Base-by-base conservation (phyloP, 257 asterid species). In the Plectranthus barbatus region DNA sequence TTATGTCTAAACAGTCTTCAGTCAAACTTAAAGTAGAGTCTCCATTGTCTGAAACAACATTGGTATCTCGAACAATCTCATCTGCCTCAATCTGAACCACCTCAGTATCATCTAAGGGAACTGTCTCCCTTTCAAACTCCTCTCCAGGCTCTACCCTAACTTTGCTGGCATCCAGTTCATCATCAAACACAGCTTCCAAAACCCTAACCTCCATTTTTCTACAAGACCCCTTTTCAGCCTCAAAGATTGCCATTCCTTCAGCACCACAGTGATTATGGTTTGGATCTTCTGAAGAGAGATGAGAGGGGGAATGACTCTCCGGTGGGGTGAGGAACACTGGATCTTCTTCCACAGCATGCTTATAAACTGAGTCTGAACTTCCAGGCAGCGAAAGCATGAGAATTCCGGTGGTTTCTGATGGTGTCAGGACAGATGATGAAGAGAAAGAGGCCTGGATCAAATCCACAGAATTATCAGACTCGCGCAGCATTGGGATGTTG, bases 301-400 rank as follows among this genome's bases (percentile, higher is more conserved):
- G 23, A 29, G 76, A 47, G 48, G 10, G 29, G 36, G 40, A 13
- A 62, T 60, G 64, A 17, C 70, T 76, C 80, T 70, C 79, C 21
- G 81, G 82, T n/a, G 80, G 82, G 36, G 82, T 80, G 68, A 47
- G 74, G 57, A 68, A 77, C 23, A 41, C 72, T 6, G 72, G 62
- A 18, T 71, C 70, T 11, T 71, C 85, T 55, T 68, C 80, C 3
- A 7, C 57, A 17, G n/a, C 7, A 34, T 1, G 61, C 5, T 53
- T 44, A 0, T 29, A 29, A 33, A 21, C 40, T n/a, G 81, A 52
- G 37, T 8, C 11, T 7, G 18, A 20, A 49, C 72, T 76, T 53
- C 54, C 75, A 0, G 78, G 68, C 56, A 47, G 58, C 7, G 86
- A 62, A 44, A 75, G 53, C 79, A 81, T 68, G 50, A 58, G 31